phyloP scores from a whole-genome alignment of 345 rosid genomes.

The Lumnitzera littorea region DNA sequence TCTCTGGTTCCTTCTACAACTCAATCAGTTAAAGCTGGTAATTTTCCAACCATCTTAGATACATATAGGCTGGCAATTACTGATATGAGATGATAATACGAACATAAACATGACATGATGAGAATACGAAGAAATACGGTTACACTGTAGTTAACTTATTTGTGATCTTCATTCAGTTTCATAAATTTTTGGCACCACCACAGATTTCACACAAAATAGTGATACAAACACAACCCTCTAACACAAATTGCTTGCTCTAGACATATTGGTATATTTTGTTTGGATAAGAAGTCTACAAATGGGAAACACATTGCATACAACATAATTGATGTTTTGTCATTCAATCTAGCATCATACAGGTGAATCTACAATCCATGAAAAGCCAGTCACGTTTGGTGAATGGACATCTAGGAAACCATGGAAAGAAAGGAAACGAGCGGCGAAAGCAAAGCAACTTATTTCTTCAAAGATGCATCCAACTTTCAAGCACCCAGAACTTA shows the following conservation, averaged over 20 bases:
- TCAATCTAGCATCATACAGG: constrained; percentile 46
- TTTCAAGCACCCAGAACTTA: constrained; percentile 51
- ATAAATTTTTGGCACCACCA: no score
- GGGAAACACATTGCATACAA: neutral
- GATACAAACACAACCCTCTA: no score
- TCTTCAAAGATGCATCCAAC: constrained; percentile 17
- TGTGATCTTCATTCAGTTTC: no score
- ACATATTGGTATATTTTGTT: no score
- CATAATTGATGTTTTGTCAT: constrained; percentile 17
- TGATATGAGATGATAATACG: no score
- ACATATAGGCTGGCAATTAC: no score
- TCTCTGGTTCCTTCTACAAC: constrained; percentile 44
- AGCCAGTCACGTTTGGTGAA: constrained; percentile 37
- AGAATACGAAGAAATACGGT: no score
- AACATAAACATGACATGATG: no score
- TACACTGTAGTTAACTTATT: no score
- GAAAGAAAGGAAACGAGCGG: constrained; percentile 77
- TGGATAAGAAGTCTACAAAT: no score
- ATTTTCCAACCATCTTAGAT: constrained; percentile 1
- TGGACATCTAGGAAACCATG: constrained; percentile 83
- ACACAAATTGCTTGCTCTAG: no score
- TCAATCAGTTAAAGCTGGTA: constrained; percentile 30
- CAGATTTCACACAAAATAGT: no score
- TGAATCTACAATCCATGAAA: constrained; percentile 29
- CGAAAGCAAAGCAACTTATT: constrained; percentile 31